Percentiles rank a stretch among this genome's conserved stretches.
These are phyloP conservation scores for Calonectria montana DNA, from an alignment of 2,329 filamentous ascomycete species.

Conservation along the genomic window DNA sequence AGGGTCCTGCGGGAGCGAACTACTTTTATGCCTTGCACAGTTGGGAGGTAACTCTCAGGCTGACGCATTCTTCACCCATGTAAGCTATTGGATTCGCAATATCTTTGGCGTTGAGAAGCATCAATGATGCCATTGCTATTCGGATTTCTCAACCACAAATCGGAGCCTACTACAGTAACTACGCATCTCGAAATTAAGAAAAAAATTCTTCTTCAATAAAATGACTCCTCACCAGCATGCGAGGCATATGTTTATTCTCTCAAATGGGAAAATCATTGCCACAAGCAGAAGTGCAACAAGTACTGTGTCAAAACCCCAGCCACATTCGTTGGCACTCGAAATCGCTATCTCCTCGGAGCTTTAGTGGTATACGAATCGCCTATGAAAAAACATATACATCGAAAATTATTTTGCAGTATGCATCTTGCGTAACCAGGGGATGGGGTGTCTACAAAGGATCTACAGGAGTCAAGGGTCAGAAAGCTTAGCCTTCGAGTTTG, in stretches of 20 bases:
- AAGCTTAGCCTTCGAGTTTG: conserved; percentile 2
- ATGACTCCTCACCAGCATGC: background rate
- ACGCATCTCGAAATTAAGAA: background rate
- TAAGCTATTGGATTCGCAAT: background rate
- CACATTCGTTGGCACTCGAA: background rate
- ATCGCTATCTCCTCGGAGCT: background rate
- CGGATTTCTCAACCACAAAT: background rate
- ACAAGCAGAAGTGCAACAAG: background rate
- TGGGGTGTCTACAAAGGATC: background rate
- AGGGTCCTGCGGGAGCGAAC: background rate
- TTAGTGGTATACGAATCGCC: background rate
- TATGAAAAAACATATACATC: no score
- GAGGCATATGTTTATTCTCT: no score
- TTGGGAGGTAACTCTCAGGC: background rate
- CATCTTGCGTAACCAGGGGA: background rate
- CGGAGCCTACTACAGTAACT: no score
- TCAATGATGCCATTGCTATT: background rate
- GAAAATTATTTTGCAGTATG: background rate
- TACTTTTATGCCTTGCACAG: background rate
- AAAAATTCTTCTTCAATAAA: background rate
- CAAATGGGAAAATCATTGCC: background rate
- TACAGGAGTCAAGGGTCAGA: background rate
- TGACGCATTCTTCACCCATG: background rate
- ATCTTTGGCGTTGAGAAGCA: background rate
- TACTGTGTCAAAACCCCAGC: background rate